A percentile compares a stretch with the other conserved stretches of the same genome.
These are phyloP conservation scores for Picea abies DNA, from an alignment of 83 land plant species.

Conservation along the genomic window DNA sequence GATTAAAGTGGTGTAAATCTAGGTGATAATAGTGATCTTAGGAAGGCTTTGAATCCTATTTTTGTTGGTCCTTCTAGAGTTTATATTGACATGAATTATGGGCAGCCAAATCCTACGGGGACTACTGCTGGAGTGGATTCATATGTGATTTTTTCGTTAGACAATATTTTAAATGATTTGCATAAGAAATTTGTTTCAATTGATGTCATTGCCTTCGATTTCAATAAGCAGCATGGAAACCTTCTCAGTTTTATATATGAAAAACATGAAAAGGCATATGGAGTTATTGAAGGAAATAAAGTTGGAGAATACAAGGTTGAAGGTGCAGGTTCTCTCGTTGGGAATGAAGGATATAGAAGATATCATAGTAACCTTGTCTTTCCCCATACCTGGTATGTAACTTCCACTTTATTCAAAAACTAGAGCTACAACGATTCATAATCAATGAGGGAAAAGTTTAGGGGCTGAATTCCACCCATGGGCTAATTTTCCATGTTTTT, in stretches of 20 bases:
- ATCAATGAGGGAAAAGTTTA: too few relatives aligned
- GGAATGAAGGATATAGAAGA: background rate
- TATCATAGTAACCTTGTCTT: too few relatives aligned
- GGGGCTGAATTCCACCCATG: too few relatives aligned
- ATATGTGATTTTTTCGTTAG: background rate
- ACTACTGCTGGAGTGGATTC: background rate
- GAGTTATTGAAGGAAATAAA: background rate
- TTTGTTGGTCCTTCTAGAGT: too few relatives aligned
- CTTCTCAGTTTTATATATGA: background rate
- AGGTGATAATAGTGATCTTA: too few relatives aligned
- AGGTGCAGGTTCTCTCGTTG: background rate
- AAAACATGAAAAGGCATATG: background rate
- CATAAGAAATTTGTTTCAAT: constrained; percentile 2
- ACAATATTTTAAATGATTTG: constrained; percentile 4
- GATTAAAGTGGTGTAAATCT: too few relatives aligned
- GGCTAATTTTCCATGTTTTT: too few relatives aligned
- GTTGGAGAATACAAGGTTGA: background rate
- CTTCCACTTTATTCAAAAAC: too few relatives aligned
- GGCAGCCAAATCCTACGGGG: background rate
- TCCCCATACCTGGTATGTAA: too few relatives aligned
- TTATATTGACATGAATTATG: background rate
- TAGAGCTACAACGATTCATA: too few relatives aligned
- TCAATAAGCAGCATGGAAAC: background rate
- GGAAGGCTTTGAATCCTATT: too few relatives aligned
- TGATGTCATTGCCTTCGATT: background rate